These are phyloP conservation scores for Saksenaea vasiformis DNA, from an alignment of 371 early-diverging fungal genomes.

Conservation along the genomic window DNA sequence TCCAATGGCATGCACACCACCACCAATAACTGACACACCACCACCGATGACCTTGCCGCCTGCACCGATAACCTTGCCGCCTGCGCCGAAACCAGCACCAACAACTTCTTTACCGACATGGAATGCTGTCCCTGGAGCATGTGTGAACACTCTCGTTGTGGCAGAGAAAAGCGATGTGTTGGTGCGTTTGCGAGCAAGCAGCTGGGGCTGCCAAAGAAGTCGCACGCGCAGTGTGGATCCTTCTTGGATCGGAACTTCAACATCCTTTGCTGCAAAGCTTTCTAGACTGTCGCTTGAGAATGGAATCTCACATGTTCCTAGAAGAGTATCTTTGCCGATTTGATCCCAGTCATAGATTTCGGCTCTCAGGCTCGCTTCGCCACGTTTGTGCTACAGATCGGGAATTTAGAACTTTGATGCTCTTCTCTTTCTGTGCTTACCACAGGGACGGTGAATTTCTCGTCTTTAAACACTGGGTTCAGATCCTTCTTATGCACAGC, in stretches of 20 bases:
- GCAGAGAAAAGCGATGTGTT: slow-evolving; percentile 40
- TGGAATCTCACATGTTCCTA: slow-evolving; percentile 44
- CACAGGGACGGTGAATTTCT: slow-evolving; percentile 71
- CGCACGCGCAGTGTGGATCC: slow-evolving; percentile 35
- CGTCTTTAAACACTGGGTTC: slow-evolving; percentile 81
- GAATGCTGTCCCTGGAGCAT: slow-evolving; percentile 42
- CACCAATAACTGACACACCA: slow-evolving; percentile 31
- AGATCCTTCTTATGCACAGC: slow-evolving; percentile 78
- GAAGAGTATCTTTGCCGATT: slow-evolving; percentile 60
- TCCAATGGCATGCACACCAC: slow-evolving; percentile 15
- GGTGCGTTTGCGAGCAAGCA: slow-evolving; percentile 44
- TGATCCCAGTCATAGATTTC: slow-evolving; percentile 87
- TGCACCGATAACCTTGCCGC: slow-evolving; percentile 37
- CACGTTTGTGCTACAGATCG: slow-evolving; percentile 39
- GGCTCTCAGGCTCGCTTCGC: slow-evolving; percentile 51
- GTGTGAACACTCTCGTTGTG: slow-evolving; percentile 45
- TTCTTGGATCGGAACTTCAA: slow-evolving; percentile 24
- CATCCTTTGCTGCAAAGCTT: slow-evolving; percentile 39
- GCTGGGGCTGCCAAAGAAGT: slow-evolving; percentile 49
- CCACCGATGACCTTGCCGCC: slow-evolving; percentile 41
- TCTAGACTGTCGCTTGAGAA: slow-evolving; percentile 36
- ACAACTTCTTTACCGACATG: slow-evolving; percentile 33
- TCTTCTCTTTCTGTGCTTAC: slow-evolving; percentile 16
- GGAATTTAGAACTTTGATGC: neutral
- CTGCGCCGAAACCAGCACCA: slow-evolving; percentile 32